Conservation (phyloP, 495 filamentous ascomycete genomes). For the Hyaloscypha finlandica region DNA sequence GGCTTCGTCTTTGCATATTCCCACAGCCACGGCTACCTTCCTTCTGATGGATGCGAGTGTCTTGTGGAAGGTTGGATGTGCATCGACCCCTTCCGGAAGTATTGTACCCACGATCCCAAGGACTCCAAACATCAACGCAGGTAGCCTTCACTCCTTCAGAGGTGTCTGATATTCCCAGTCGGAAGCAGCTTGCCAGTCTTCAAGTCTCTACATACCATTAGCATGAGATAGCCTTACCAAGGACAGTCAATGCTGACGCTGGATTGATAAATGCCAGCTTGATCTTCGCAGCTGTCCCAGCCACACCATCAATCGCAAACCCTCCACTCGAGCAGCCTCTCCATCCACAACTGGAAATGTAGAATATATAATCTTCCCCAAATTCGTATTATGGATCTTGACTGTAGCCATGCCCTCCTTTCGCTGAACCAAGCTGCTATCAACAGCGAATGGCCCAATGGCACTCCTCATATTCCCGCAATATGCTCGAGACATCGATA, state of each 20-base stretch:
- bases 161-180: conserved; percentile 57
- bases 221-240: background rate
- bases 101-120: conserved; percentile 51
- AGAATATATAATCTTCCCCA: conserved; percentile 48
- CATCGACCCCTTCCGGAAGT: conserved; percentile 54
- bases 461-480: conserved; percentile 74
- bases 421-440: conserved; percentile 48
- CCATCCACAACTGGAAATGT: conserved; percentile 52
- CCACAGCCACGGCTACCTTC: conserved; percentile 64
- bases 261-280: conserved; percentile 65
- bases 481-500: conserved; percentile 60
- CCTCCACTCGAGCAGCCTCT: conserved; percentile 52
- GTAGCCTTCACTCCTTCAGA: conserved; percentile 55
- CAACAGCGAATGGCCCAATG: conserved; percentile 66
- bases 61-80: conserved; percentile 45
- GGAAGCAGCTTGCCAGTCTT: conserved; percentile 67
- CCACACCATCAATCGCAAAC: conserved; percentile 69
- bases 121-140: conserved; percentile 67
- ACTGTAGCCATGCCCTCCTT: conserved; percentile 40
- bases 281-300: conserved; percentile 57
- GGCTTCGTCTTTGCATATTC: conserved; percentile 46
- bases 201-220: conserved; percentile 45
- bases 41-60: conserved; percentile 63
- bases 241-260: conserved; percentile 33
- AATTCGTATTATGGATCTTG: conserved; percentile 57